Percentiles rank a stretch among this genome's conserved stretches.
Conservation (phyloP, 1,284 basidiomycete species). For the Trichosporon ovoides region DNA sequence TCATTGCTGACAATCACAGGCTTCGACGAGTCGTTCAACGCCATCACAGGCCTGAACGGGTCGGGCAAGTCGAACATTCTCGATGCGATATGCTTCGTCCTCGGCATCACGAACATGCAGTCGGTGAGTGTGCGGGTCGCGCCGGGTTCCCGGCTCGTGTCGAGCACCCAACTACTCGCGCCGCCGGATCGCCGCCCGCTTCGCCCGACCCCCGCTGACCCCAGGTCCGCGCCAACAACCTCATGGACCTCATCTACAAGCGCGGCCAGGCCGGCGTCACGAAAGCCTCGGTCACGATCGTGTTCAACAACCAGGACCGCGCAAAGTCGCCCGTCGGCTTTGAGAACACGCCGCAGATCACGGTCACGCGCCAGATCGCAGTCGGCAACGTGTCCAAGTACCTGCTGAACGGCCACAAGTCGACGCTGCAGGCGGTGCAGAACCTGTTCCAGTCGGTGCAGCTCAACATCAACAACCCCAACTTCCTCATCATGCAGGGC, state of each 20-base stretch:
- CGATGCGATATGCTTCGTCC: conserved; percentile 93
- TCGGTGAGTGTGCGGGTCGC: too few relatives aligned
- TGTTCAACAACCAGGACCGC: conserved; percentile 97
- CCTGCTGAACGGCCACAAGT: conserved; percentile 93
- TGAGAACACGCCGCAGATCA: conserved; percentile 80
- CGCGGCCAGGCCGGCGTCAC: conserved; percentile 89
- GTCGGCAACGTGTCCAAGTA: conserved; percentile 95
- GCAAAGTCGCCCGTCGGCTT: conserved; percentile 80
- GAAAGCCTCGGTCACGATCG: conserved; percentile 96
- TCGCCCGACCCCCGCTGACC: conserved; percentile 13
- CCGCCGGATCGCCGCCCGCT: too few relatives aligned
- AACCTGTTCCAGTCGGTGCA: conserved; percentile 95
- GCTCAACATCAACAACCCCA: conserved; percentile 99
- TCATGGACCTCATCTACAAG: conserved; percentile 81
- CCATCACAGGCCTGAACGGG: conserved; percentile 91
- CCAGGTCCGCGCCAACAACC: conserved; percentile 90
- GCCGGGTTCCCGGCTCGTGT: too few relatives aligned
- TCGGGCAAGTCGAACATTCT: conserved; percentile 93
- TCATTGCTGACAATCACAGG: conserved; percentile 54
- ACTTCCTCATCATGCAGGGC: conserved; percentile 99
- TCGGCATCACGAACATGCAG: conserved; percentile 92
- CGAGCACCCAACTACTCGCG: too few relatives aligned
- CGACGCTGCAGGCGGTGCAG: conserved; percentile 81
- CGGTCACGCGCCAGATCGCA: conserved; percentile 92
- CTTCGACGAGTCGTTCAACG: conserved; percentile 95